Evolutionary conservation across 768 basidiomycete species (phyloP), one percentile per base, ranked within the genome.

Genomic region (Tylopilus cervinicoccineus): DNA sequence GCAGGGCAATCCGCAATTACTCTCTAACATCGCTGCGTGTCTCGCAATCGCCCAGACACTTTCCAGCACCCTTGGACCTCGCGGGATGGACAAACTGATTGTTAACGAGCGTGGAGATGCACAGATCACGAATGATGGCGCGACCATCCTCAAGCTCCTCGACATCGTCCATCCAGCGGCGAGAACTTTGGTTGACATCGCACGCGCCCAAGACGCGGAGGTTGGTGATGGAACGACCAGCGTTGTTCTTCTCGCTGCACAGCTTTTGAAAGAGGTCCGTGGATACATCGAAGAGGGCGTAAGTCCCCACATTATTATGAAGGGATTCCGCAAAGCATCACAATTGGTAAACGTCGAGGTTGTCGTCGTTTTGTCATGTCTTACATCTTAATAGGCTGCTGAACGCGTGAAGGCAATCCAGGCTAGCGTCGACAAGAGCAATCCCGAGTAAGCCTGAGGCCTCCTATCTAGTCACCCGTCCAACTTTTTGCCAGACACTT

Each of bases 71-170:
- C 82, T 99, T n/a, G 96, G 96, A 13, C 96, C 96, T 8, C 77
- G 96, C 51, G 96, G 96, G 54, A 98, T 99, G 96, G 96, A 99
- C 70, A 98, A 97, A 67, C 76, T 98, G 38, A 96, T 96, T 57
- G 95, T 97, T 2, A 86, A 86, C 52, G 86, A 90, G 50, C 82
- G 93, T 48, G 95, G 96, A 42, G 88, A 94, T 52, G 93, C 96
- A 9, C 95, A 96, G 73, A 99, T 99, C 64, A 98, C 96, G 19
- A 99, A 99, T 70, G 96, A 99, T 79, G 96, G 96, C 50, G 96
- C 96, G 29, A 99, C 96, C 52, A 96, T 99, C 65, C 77, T 99
- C 63, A 95, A 96, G 70, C 78, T 99, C 51, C 80, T 99, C 53
- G 96, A 99, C 55, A 94, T 99, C 65, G 86, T 99, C 2, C 96